Base-by-base conservation (phyloP, 495 filamentous ascomycete genomes). In the Lasiosphaeria hispida region DNA sequence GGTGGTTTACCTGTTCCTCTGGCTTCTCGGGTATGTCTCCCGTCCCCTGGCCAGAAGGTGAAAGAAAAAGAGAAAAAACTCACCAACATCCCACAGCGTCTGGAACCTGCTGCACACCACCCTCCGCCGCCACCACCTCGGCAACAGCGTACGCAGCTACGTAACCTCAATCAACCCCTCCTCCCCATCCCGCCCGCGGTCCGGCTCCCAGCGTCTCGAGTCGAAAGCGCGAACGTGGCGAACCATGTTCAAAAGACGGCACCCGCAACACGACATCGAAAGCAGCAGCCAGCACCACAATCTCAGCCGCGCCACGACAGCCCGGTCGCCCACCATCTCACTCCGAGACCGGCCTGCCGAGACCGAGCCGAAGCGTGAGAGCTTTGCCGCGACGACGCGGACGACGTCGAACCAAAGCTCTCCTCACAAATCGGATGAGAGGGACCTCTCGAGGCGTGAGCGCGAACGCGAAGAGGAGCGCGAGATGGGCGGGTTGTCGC, bases 1-100 rank as follows among this genome's bases (percentile, higher is more conserved):
- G 11, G 18, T 65, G 13, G 60, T 70, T 0, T 72, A 70, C 38
- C 36, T 67, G 3, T 64, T 72, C 19, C 58, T 72, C 8, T 69
- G 64, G 58, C 18, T 66, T 0, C 39, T 64, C n/a, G 65, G 61
- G 68, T 70, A 61, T 33, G 67, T 57, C 33, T 13, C 38, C 10
- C n/a, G 19, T 35, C 2, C 45, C 15, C 4, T 40, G 18, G 6
- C 7, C 37, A n/a, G 18, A 8, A 15, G 35, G 17, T 6, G 4
- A 17, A n/a, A 13, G 0, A 10, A 4, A 8, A 15, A 41, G 17
- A 10, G 4, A 17, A n/a, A 13, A 0, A 10, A 4, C 33, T 18
- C 17, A 1, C 42, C 52, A 60, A 56, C 60, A 53, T 3, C 11
- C 10, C 33, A 40, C 30, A 69, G 67, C 2, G 45, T 64, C 1